These are phyloP conservation scores for Crithidia expoeki DNA, from an alignment of 208 protist species.

Conservation along the genomic window DNA sequence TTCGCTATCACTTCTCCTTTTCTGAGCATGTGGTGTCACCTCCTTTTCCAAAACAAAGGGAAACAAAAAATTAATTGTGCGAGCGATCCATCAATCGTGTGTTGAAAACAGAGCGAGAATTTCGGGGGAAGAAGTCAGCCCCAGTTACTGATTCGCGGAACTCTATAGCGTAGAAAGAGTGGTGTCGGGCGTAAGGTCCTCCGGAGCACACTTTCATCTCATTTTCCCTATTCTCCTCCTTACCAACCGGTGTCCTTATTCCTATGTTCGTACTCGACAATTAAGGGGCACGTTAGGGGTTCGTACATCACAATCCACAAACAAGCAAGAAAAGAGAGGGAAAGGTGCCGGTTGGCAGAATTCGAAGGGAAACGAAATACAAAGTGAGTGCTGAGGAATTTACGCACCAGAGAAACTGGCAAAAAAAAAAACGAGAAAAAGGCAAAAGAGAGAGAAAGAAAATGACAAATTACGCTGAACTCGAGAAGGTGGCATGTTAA, in stretches of 20 bases:
- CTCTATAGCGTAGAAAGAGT: slow-evolving; percentile 57
- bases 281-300: no score
- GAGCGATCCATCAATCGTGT: not conserved
- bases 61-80: not conserved
- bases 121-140: slow-evolving; percentile 76
- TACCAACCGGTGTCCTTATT: not conserved
- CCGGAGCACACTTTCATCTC: not conserved
- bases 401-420: slow-evolving; percentile 28
- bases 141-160: slow-evolving; percentile 43
- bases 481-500: slow-evolving; percentile 6
- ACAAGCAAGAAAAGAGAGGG: not conserved
- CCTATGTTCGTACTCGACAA: not conserved
- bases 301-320: not conserved
- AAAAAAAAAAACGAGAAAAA: slow-evolving; percentile 32
- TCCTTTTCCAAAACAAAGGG: not conserved
- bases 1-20: slow-evolving; percentile 2
- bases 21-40: not conserved
- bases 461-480: slow-evolving; percentile 19
- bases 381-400: not conserved
- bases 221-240: not conserved
- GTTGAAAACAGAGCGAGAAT: slow-evolving; percentile 21
- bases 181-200: slow-evolving; percentile 44
- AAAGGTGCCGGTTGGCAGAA: not conserved
- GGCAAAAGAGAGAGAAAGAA: slow-evolving; percentile 10
- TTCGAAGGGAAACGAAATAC: not conserved